phyloP scores from a whole-genome alignment of 176 grass and related monocot species.

The Oryza brachyantha region DNA sequence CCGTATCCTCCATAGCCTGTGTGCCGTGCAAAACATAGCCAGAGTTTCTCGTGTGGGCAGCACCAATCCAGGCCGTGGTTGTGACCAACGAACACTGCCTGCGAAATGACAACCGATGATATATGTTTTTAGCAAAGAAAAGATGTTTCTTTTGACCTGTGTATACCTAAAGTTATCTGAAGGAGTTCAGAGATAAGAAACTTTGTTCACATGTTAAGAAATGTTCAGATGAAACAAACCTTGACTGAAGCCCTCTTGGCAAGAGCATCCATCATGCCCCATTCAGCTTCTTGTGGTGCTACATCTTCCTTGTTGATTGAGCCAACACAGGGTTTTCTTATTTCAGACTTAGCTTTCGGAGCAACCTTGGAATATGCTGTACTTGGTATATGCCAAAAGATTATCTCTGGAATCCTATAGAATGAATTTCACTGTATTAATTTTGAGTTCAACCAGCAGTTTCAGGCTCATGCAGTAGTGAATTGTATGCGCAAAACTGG shows the following conservation, averaged over 20 bases:
- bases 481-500: background rate
- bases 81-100: conserved; percentile 88
- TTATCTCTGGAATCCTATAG: conserved; percentile 63
- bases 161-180: background rate
- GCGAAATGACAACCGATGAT: background rate
- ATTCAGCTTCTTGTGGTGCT: conserved; percentile 68
- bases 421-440: background rate
- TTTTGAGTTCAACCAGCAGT: background rate
- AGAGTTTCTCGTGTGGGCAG: conserved; percentile 68
- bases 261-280: conserved; percentile 77
- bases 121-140: background rate
- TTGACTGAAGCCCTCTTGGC: conserved; percentile 61
- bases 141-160: background rate
- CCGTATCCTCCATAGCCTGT: conserved; percentile 81
- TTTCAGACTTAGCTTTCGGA: conserved; percentile 39
- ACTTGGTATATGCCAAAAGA: conserved; percentile 96
- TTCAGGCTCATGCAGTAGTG: background rate
- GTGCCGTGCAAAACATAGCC: conserved; percentile 82
- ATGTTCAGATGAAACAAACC: conserved; percentile 24
- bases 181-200: background rate
- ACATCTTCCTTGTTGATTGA: conserved; percentile 83
- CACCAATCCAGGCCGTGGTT: conserved; percentile 96
- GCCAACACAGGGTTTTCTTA: conserved; percentile 60
- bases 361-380: conserved; percentile 58
- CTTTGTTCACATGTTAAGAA: background rate